A percentile compares a stretch with the other conserved stretches of the same genome.
Evolutionary conservation across 176 grass and related monocot species (phyloP).

Genomic region (Bromus sterilis): DNA sequence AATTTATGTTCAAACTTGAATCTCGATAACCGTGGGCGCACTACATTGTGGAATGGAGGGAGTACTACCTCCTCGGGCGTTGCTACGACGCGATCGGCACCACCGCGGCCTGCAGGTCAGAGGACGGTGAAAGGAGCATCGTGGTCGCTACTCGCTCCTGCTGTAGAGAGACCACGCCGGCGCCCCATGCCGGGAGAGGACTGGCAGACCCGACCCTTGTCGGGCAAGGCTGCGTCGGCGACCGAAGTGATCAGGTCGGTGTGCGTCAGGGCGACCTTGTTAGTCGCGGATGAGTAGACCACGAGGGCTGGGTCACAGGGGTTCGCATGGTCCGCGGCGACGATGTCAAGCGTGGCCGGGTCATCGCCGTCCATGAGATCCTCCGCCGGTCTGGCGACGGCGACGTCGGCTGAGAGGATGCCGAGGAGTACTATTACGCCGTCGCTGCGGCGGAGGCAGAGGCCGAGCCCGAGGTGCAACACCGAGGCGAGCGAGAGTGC

Average conservation of each 20-base stretch:
- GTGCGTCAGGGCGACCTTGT: conserved; percentile 19
- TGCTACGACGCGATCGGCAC: conserved; percentile 26
- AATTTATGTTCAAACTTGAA: no score
- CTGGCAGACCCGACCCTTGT: not conserved
- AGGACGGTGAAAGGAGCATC: not conserved
- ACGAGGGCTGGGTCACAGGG: conserved; percentile 12
- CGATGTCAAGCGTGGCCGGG: not conserved
- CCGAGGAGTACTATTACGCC: conserved; percentile 34
- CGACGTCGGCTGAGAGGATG: conserved; percentile 28
- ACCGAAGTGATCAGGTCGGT: conserved; percentile 20
- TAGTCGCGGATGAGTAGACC: conserved; percentile 9
- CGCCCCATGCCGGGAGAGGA: conserved; percentile 3
- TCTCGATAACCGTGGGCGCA: no score
- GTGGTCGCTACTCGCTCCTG: conserved; percentile 5
- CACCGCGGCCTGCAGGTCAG: not conserved
- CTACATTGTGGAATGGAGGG: not conserved
- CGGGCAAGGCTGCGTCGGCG: not conserved
- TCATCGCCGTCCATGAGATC: conserved; percentile 45
- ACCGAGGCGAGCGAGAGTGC: conserved; percentile 41
- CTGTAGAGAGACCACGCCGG: not conserved
- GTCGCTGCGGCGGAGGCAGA: conserved; percentile 30
- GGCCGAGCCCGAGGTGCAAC: conserved; percentile 29
- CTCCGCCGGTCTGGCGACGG: conserved; percentile 23
- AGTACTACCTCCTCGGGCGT: not conserved
- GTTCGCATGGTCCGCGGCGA: not conserved